Conservation (phyloP, 2,329 filamentous ascomycete genomes). For the Penicillium crustosum region DNA sequence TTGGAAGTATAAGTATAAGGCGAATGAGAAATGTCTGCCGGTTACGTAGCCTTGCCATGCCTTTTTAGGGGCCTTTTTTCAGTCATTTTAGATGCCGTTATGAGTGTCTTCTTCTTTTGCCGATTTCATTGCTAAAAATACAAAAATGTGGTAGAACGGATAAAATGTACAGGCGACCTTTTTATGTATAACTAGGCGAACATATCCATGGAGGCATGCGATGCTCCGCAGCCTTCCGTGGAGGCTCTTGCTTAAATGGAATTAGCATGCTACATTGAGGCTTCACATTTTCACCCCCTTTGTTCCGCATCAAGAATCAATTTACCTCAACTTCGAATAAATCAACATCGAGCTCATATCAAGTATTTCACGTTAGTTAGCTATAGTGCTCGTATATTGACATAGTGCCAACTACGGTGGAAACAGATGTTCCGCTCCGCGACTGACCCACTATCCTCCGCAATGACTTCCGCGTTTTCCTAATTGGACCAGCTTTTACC, state of each 20-base stretch:
- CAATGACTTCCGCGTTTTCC: conserved; percentile 15
- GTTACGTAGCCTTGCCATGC: neutral
- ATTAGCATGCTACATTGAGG: neutral
- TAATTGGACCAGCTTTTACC: neutral
- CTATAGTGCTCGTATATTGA: neutral
- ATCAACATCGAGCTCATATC: neutral
- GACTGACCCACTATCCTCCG: conserved; percentile 8
- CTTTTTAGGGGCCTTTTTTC: neutral
- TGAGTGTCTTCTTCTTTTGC: neutral
- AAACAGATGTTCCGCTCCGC: conserved; percentile 13
- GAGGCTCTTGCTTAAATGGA: neutral
- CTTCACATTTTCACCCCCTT: neutral
- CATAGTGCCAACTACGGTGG: neutral
- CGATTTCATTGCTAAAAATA: neutral
- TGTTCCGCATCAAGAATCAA: neutral
- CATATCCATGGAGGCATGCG: neutral
- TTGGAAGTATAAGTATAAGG: neutral
- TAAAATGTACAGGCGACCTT: neutral
- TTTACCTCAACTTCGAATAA: neutral
- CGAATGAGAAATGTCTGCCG: neutral
- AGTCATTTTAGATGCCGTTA: neutral
- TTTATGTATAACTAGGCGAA: no score
- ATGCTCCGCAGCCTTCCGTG: neutral
- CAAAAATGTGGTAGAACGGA: neutral
- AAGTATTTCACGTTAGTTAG: neutral